Percentiles rank a stretch among this genome's conserved stretches.
These are phyloP conservation scores for Pythium guiyangense DNA, from an alignment of 352 stramenopile species.

Conservation along the genomic window DNA sequence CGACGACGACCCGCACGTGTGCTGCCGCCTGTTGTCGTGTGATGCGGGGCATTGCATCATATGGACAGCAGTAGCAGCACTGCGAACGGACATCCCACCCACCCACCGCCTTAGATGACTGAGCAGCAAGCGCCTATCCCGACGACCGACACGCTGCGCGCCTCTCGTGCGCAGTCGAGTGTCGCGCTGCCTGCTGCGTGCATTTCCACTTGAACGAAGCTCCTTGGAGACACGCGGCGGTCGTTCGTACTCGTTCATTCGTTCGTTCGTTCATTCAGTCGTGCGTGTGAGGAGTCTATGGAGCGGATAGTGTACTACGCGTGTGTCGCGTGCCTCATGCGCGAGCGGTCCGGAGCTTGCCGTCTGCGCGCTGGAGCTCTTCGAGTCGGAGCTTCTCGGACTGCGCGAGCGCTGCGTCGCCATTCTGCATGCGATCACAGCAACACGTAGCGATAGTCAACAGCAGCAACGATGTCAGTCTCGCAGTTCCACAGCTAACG, in stretches of 20 bases:
- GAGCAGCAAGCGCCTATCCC: not conserved
- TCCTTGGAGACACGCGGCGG: too few relatives aligned
- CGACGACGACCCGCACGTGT: too few relatives aligned
- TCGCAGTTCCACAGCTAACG: not conserved
- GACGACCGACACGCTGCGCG: not conserved
- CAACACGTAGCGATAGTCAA: not conserved
- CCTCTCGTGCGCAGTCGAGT: not conserved
- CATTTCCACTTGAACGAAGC: too few relatives aligned
- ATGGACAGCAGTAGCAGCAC: too few relatives aligned
- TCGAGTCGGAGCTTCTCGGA: slow-evolving; percentile 64
- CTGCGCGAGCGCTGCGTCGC: slow-evolving; percentile 53
- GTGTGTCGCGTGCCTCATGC: slow-evolving; percentile 3
- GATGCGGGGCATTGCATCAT: not conserved
- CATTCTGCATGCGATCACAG: slow-evolving; percentile 21
- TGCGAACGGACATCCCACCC: not conserved
- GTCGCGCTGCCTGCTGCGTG: too few relatives aligned
- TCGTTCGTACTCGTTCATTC: not conserved
- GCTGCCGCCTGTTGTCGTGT: too few relatives aligned
- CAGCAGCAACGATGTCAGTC: not conserved
- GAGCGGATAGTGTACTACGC: not conserved
- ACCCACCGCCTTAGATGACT: not conserved
- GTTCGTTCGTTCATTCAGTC: not conserved
- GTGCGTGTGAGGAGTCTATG: not conserved
- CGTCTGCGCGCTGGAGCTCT: slow-evolving; percentile 60
- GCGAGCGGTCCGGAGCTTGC: slow-evolving; percentile 22